Base-by-base conservation (phyloP, 345 rosid species). In the Durio zibethinus region DNA sequence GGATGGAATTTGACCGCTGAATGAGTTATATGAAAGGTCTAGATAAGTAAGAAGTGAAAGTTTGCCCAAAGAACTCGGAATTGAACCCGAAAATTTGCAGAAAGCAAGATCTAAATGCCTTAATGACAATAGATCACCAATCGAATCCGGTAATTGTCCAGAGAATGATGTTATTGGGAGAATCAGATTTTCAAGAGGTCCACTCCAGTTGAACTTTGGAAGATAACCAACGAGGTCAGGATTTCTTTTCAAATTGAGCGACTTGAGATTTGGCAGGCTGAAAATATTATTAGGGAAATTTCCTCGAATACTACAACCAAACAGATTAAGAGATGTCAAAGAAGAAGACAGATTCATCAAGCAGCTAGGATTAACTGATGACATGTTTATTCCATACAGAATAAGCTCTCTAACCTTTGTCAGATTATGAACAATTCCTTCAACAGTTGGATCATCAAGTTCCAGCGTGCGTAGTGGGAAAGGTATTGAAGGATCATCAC, bases 1-100 rank as follows among this genome's bases (percentile, higher is more conserved):
- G 16, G 67, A 53, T 0, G 81, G 88, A n/a, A 81, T 21, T 20
- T 69, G 66, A 5, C 86, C 84, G 15, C 23, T 63, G 0, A 83
- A 52, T 6, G 0, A 9, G 77, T 85, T 85, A 4, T 31, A 0
- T 0, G 15, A 0, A n/a, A 85, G 23, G 10, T 0, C 40, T 62
- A 62, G 35, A 47, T 47, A 4, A 47, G 14, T 47, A 10, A 47
- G 52, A 0, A 10, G 16, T 3, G 52, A 47, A 10, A 47, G 14
- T 12, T 14, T 47, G 4, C 52, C 52, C 5, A 47, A 9, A 1
- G 43, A 23, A 45, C 8, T 7, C 2, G 80, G 88, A 21, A 83
- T 10, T 10, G 38, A 20, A 52, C 88, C 86, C 10, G 4, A 31
- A 29, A 87, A 70, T 18, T 45, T 70, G 38, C 73, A 76, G 0